phyloP scores from a whole-genome alignment of 2,329 filamentous ascomycete genomes.

The Boeremia exigua region DNA sequence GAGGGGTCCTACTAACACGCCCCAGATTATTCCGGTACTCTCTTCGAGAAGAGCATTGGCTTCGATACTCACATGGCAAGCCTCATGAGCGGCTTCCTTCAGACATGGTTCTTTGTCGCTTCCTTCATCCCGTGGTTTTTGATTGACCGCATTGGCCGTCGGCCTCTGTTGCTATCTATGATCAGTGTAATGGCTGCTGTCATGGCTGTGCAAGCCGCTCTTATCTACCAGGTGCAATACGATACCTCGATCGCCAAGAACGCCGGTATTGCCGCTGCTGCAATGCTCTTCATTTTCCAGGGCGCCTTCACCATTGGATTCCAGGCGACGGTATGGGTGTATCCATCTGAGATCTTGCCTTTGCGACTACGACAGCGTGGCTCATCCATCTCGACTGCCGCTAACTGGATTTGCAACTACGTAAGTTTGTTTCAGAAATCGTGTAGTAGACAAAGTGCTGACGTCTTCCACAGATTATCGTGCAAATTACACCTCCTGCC shows the following conservation, averaged over 20 bases:
- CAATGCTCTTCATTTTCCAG: constrained; percentile 27
- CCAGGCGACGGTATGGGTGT: constrained; percentile 25
- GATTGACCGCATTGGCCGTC: constrained; percentile 22
- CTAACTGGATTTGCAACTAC: constrained; percentile 21
- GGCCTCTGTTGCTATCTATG: constrained; percentile 24
- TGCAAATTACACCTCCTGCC: constrained; percentile 48
- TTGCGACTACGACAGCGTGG: constrained; percentile 18
- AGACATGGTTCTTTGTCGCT: constrained; percentile 28
- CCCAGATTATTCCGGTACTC: constrained; percentile 23
- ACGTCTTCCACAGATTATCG: constrained; percentile 11
- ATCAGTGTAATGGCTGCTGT: constrained; percentile 26
- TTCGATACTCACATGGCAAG: constrained; percentile 24
- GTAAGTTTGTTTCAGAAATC: neutral
- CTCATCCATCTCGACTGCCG: constrained; percentile 16
- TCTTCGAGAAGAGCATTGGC: constrained; percentile 26
- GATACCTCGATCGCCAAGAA: constrained; percentile 18
- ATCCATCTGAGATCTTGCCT: constrained; percentile 18
- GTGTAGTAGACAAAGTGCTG: neutral
- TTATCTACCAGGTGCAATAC: constrained; percentile 28
- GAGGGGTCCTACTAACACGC: neutral
- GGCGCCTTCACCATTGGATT: constrained; percentile 27
- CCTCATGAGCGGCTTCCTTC: constrained; percentile 25
- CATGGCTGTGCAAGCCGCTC: constrained; percentile 25
- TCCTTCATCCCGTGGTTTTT: constrained; percentile 27
- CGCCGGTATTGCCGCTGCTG: constrained; percentile 23